Evolutionary conservation across 441 rosid genomes (phyloP).

Genomic region (Mallotus repandus): DNA sequence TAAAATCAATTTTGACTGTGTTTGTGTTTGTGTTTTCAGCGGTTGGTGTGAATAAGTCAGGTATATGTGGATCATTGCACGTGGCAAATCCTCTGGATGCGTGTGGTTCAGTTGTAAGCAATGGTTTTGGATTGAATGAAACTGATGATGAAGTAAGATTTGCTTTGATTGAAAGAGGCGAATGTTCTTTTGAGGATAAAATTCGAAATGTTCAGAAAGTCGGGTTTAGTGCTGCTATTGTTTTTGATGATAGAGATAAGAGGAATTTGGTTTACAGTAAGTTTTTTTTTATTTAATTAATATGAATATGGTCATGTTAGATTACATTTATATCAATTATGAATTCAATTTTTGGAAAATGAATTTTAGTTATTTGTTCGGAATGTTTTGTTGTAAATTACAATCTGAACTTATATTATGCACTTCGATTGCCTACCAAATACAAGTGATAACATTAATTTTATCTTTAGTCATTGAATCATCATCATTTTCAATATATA

Average conservation of each 20-base stretch:
- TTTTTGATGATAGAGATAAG: slow-evolving; percentile 53
- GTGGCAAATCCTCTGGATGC: slow-evolving; percentile 59
- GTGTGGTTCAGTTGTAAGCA: slow-evolving; percentile 45
- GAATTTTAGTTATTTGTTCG: background rate
- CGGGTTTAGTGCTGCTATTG: slow-evolving; percentile 60
- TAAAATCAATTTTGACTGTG: background rate
- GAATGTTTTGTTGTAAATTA: background rate
- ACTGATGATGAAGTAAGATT: slow-evolving; percentile 32
- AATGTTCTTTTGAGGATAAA: slow-evolving; percentile 67
- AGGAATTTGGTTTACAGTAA: slow-evolving; percentile 62
- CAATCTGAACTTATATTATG: background rate
- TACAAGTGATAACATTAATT: no score
- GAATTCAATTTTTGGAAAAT: no score
- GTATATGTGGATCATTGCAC: slow-evolving; percentile 62
- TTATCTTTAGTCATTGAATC: no score
- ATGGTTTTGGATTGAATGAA: slow-evolving; percentile 29
- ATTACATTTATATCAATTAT: no score
- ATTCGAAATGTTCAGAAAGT: slow-evolving; percentile 48
- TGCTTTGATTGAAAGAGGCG: slow-evolving; percentile 59
- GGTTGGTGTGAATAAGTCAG: slow-evolving; percentile 31
- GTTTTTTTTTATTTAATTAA: slow-evolving; percentile 11
- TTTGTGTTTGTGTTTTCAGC: slow-evolving; percentile 28
- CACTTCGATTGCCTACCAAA: no score
- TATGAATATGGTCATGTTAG: no score
- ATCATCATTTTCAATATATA: no score